Evolutionary conservation across 1,284 basidiomycete species (phyloP).

Genomic region (Ustilago loliicola): DNA sequence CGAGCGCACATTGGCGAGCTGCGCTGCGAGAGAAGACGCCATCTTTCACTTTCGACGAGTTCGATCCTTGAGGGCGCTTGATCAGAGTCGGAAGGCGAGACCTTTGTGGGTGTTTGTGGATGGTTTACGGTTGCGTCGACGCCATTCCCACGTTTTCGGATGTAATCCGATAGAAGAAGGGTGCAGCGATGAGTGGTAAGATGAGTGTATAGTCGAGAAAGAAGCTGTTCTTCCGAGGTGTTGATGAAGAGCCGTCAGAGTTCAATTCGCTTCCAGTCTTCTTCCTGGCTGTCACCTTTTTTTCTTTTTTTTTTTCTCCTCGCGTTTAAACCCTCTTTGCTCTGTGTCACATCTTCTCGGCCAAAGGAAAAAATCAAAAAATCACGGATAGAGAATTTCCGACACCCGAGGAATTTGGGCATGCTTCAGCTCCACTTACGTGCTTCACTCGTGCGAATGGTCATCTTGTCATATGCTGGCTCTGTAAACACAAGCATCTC

Average conservation of each 20-base stretch:
- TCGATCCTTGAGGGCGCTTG: background rate
- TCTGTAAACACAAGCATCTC: background rate
- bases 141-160: conserved; percentile 24
- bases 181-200: background rate
- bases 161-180: background rate
- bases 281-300: conserved; percentile 9
- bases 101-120: background rate
- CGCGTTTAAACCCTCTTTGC: conserved; percentile 7
- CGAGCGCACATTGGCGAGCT: conserved; percentile 84
- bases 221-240: background rate
- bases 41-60: conserved; percentile 70
- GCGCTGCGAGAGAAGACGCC: conserved; percentile 84
- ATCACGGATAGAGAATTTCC: background rate
- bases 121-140: conserved; percentile 7
- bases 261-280: background rate
- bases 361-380: conserved; percentile 18
- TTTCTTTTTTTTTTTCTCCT: background rate
- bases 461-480: background rate
- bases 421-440: conserved; percentile 2
- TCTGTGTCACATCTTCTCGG: background rate
- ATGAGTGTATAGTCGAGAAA: background rate
- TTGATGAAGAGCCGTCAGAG: background rate
- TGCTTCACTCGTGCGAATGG: conserved; percentile 16
- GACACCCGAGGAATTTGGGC: conserved; percentile 4
- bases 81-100: background rate